Evolutionary conservation across 2,329 filamentous ascomycete genomes (phyloP), one percentile per base, ranked within the genome.

Genomic region (Hypoxylon sp.): DNA sequence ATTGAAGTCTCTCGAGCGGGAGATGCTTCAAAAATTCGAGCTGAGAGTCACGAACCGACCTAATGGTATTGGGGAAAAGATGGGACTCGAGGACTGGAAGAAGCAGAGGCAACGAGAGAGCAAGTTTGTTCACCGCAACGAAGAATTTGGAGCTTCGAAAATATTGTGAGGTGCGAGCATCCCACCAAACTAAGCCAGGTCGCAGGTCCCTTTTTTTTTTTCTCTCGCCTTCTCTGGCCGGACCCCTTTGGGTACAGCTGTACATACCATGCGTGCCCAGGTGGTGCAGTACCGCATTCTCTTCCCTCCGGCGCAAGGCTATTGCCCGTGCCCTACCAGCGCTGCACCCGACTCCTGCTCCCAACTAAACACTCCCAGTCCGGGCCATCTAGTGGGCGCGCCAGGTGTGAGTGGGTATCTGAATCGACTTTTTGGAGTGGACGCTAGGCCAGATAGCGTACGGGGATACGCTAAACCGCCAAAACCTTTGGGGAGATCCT

Each of bases 401-500:
- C 9, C 24, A 24, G 51, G 51, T 56, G 45, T 33, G 51, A 61
- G 65, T 66, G 64, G 67, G 62, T 62, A 68, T 60, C 24, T 40
- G 42, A 62, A 64, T 58, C 58, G 56, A 54, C 58, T 62, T 63
- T 35, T 63, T 63, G 67, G 66, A 67, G 64, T 59, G 64, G 63
- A 17, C 63, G 62, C 66, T 70, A 69, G 59, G 51, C 52, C 31
- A 59, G 52, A 64, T 41, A 61, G 53, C 59, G 63, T 51, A 61
- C 63, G 60, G 59, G 65, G 58, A 53, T 54, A 53, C 45, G 38
- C 48, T 59, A 67, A 62, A 58, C 50, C 56, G 48, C 66, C 67
- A 70, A 69, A 72, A 70, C 64, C 66, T 64, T 71, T 71, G 69
- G 70, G 69, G 67, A 64, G 63, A 67, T 63, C 58, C 53, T 62